Percentiles rank a stretch among this genome's conserved stretches.
phyloP scores from a whole-genome alignment of 371 early-diverging fungal genomes.

The Circinella umbellata region DNA sequence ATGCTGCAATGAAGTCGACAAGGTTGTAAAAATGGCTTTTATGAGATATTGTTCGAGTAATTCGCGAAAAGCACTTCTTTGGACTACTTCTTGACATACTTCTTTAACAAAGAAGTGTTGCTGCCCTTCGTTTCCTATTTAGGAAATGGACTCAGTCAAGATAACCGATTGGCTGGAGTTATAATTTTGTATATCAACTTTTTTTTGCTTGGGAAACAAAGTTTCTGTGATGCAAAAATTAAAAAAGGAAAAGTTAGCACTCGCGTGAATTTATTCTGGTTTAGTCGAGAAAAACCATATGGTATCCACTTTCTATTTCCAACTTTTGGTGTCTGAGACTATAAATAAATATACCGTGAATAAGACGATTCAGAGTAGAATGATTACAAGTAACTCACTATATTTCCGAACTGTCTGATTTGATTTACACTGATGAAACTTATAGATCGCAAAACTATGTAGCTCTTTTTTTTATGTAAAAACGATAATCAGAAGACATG shows the following conservation, averaged over 20 bases:
- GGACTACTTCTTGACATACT: constrained; percentile 13
- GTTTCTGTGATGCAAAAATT: constrained; percentile 2
- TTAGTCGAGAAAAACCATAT: background rate
- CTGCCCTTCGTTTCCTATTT: background rate
- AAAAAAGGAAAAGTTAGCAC: background rate
- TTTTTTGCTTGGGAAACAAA: background rate
- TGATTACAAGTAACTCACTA: too few relatives aligned
- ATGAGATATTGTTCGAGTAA: background rate
- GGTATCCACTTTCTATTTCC: background rate
- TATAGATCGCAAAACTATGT: background rate
- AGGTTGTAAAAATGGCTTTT: background rate
- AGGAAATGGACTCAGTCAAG: background rate
- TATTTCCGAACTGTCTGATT: too few relatives aligned
- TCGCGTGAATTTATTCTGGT: background rate
- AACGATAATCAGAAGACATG: background rate
- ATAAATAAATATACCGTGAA: too few relatives aligned
- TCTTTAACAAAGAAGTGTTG: constrained; percentile 12
- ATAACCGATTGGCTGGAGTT: background rate
- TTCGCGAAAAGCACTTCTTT: constrained; percentile 10
- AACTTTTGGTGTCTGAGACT: too few relatives aligned
- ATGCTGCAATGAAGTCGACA: background rate
- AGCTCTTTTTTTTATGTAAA: background rate
- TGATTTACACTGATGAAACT: background rate
- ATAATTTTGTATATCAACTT: background rate
- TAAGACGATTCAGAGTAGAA: too few relatives aligned